phyloP scores from a whole-genome alignment of 331 rosid species.

The Cydonia oblonga region DNA sequence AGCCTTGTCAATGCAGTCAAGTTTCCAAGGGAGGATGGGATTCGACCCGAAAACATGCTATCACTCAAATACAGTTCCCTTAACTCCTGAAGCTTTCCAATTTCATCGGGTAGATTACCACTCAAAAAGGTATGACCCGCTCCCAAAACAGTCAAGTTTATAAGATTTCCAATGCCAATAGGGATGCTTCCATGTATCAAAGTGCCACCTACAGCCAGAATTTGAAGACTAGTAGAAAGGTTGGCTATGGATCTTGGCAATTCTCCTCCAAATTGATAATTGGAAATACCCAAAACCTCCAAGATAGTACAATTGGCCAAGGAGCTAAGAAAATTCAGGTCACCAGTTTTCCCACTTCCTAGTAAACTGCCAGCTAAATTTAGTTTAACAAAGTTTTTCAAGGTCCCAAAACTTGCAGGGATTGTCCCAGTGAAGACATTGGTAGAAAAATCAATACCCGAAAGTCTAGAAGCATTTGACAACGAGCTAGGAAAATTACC shows the following conservation, averaged over 20 bases:
- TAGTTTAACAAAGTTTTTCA: constrained; percentile 13
- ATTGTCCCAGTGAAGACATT: constrained; percentile 27
- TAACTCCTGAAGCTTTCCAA: background rate
- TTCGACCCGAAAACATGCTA: background rate
- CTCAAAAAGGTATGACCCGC: background rate
- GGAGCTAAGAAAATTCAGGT: constrained; percentile 17
- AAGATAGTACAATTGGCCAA: background rate
- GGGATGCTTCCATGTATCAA: background rate
- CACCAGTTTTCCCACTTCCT: constrained; percentile 23
- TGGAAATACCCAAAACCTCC: background rate
- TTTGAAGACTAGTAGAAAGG: background rate
- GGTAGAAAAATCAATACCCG: constrained; percentile 16
- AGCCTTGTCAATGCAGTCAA: background rate
- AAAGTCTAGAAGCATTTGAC: constrained; percentile 33
- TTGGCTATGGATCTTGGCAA: background rate
- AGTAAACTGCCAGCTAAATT: constrained; percentile 25
- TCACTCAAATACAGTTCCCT: background rate
- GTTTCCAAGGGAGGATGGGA: background rate
- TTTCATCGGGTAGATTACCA: background rate
- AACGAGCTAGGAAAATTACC: constrained; percentile 35
- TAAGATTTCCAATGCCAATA: background rate
- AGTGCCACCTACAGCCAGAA: background rate
- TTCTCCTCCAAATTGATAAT: background rate
- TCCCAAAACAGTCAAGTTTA: background rate
- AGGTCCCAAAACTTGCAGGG: constrained; percentile 29